phyloP scores from a whole-genome alignment of 2,329 filamentous ascomycete genomes.

The Pseudonectria buxi region DNA sequence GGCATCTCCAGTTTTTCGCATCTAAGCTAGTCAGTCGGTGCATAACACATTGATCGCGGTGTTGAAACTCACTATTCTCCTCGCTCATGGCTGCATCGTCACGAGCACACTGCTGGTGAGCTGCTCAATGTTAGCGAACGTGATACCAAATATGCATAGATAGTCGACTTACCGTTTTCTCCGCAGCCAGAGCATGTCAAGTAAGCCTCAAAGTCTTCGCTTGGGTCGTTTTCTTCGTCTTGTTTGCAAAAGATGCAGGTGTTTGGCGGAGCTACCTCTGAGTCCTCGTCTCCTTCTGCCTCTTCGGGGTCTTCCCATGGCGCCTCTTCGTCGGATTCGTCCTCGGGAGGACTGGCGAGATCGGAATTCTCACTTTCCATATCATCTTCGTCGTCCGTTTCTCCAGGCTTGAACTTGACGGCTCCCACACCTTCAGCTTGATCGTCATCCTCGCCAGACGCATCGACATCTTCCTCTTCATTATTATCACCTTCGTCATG shows the following conservation, averaged over 20 bases:
- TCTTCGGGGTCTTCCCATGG: conserved; percentile 51
- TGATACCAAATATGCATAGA: conserved; percentile 10
- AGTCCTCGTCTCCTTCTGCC: conserved; percentile 52
- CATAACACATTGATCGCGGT: not conserved
- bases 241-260: conserved; percentile 69
- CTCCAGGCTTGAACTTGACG: conserved; percentile 49
- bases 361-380: conserved; percentile 43
- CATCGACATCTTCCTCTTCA: conserved; percentile 25
- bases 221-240: conserved; percentile 75
- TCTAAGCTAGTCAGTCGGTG: conserved; percentile 23
- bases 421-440: conserved; percentile 50
- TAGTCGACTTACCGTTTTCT: conserved; percentile 64
- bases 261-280: conserved; percentile 42
- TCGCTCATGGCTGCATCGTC: conserved; percentile 44
- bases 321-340: conserved; percentile 39
- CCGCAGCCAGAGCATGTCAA: conserved; percentile 71
- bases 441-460: conserved; percentile 30
- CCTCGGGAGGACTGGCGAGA: conserved; percentile 43
- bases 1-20: conserved; percentile 44
- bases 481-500: conserved; percentile 29
- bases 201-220: conserved; percentile 73
- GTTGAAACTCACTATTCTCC: conserved; percentile 23
- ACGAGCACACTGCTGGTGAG: conserved; percentile 84
- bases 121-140: conserved; percentile 48
- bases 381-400: conserved; percentile 36